Evolutionary conservation across 192 early-diverging fungal genomes (phyloP).

Genomic region (Spizellomyces sp.): DNA sequence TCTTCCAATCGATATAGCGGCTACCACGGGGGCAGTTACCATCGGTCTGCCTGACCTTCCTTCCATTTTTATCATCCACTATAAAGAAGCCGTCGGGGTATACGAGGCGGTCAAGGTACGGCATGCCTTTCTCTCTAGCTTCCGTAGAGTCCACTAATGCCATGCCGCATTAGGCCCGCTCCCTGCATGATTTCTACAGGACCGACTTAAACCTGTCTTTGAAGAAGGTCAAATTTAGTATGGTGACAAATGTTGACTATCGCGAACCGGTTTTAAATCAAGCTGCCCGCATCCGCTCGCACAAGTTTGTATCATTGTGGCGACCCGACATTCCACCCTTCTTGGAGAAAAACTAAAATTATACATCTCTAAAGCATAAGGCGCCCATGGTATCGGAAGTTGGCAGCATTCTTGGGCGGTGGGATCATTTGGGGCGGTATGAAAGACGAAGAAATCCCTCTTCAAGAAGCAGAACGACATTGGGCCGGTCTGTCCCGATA

Average conservation of each 20-base stretch:
- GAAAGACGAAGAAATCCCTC: slow-evolving; percentile 34
- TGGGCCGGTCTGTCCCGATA: slow-evolving; percentile 70
- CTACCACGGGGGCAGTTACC: slow-evolving; percentile 66
- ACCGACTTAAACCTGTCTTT: slow-evolving; percentile 55
- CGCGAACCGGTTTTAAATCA: slow-evolving; percentile 51
- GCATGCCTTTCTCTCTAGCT: background rate
- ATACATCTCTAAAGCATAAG: slow-evolving; percentile 15
- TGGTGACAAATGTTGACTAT: slow-evolving; percentile 69
- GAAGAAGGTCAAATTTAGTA: slow-evolving; percentile 52
- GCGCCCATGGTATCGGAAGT: slow-evolving; percentile 6
- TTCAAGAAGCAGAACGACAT: slow-evolving; percentile 27
- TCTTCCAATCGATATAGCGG: slow-evolving; percentile 69
- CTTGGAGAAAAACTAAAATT: too few species aligned
- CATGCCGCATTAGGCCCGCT: slow-evolving; percentile 46
- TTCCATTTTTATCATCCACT: slow-evolving; percentile 61
- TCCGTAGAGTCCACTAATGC: background rate
- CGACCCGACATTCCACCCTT: too few species aligned
- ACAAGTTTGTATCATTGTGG: slow-evolving; percentile 9
- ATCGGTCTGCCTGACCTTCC: slow-evolving; percentile 70
- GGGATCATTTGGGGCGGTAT: slow-evolving; percentile 25
- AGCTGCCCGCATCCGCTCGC: slow-evolving; percentile 40
- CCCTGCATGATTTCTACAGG: slow-evolving; percentile 60
- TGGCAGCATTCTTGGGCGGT: slow-evolving; percentile 19
- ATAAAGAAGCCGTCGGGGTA: slow-evolving; percentile 57
- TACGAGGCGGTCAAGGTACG: slow-evolving; percentile 45